Base-by-base conservation (phyloP, 2,329 filamentous ascomycete genomes). In the Mycosphaerella sp. region DNA sequence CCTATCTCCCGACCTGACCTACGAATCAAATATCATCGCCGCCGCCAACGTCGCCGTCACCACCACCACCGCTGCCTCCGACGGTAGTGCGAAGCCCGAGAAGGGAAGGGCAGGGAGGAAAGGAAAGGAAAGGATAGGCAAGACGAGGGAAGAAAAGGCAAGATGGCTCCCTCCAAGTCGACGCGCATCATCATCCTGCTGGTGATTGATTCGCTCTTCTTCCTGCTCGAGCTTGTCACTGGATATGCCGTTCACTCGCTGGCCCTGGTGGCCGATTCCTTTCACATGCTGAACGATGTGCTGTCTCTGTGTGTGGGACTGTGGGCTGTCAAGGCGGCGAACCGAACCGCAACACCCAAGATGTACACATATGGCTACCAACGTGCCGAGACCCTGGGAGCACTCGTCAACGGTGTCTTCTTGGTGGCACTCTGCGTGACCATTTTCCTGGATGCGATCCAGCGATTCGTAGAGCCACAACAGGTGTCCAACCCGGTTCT, bases 261-360 rank as follows among this genome's bases (percentile, higher is more conserved):
- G 63, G 93, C 93, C 38, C 80, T 98, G 55, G 90, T 95, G 68
- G 93, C 93, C 51, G 93, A 98, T 76, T 90, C 93, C 56, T 98
- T 98, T 72, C 93, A 98, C 74, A 98, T 98, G 93, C 79, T 98
- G 57, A 98, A 98, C 76, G 93, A 98, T 81, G 93, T 98, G 64
- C 85, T 98, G 57, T 97, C 93, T 1, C 77, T 98, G 11, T 80
- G 85, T 53, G 92, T 98, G 58, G 93, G 93, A 60, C 74, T 97
- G 40, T 98, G 93, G 92, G 93, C 93, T 50, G 93, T 98, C 51
- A 88, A 86, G 59, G 87, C 95, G 48, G 89, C 91, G 26, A 87
- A 87, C 69, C 87, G 85, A 0, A 95, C 90, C 7, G 53, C 55
- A 6, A 54, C 58, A 9, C 57, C 60, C 8, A 91, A 95, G 66